phyloP scores from a whole-genome alignment of 176 grass and related monocot genomes.

The Poa annua region DNA sequence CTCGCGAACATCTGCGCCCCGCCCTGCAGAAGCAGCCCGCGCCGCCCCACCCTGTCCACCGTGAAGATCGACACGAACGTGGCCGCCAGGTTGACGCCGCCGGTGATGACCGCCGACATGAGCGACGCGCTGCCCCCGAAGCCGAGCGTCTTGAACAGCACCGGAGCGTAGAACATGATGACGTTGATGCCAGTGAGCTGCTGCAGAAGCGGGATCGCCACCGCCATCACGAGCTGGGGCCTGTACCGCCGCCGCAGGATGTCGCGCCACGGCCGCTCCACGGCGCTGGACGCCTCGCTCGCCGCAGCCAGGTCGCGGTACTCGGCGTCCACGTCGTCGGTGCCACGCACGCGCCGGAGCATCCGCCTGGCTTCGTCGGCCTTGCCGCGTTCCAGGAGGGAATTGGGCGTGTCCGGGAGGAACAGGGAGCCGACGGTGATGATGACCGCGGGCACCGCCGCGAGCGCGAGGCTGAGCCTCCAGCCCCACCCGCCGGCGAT shows the following conservation, averaged over 20 bases:
- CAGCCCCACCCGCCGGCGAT: conserved; percentile 22
- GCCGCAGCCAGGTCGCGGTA: conserved; percentile 21
- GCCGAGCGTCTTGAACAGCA: conserved; percentile 41
- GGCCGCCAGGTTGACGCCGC: not conserved
- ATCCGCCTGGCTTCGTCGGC: conserved; percentile 15
- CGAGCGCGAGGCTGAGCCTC: conserved; percentile 36
- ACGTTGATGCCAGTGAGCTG: conserved; percentile 90
- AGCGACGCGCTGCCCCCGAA: conserved; percentile 74
- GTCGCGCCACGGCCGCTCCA: conserved; percentile 24
- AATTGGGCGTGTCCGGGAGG: conserved; percentile 38
- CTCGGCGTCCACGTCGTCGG: conserved; percentile 12
- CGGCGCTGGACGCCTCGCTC: conserved; percentile 12
- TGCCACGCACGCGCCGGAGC: conserved; percentile 28
- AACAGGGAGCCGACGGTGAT: conserved; percentile 20
- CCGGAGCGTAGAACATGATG: conserved; percentile 85
- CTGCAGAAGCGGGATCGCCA: conserved; percentile 86
- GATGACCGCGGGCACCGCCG: conserved; percentile 15
- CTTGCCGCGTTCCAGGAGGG: conserved; percentile 16
- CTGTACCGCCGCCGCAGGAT: conserved; percentile 53
- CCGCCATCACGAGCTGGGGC: conserved; percentile 88
- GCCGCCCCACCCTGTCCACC: conserved; percentile 50
- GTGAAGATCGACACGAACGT: conserved; percentile 60
- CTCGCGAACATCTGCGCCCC: conserved; percentile 80
- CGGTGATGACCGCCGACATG: conserved; percentile 12
- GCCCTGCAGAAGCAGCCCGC: conserved; percentile 69